Evolutionary conservation across 2,329 filamentous ascomycete genomes (phyloP), one percentile per base, ranked within the genome.

Genomic region (Elsinoe perseae): DNA sequence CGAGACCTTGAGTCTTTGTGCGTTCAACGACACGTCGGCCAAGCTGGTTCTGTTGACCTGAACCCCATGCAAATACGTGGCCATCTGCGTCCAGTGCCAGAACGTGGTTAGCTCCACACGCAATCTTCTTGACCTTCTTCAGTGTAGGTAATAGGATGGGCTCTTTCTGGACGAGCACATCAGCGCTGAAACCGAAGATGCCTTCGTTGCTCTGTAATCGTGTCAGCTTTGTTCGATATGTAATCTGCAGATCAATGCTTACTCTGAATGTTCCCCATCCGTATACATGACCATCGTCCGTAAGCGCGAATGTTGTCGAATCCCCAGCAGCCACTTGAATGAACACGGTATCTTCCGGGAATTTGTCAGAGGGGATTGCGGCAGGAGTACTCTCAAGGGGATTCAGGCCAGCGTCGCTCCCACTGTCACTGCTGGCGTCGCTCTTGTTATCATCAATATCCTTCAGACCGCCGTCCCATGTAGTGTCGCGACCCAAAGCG

Each of bases 251-350:
- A 23, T 40, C 52, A 38, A 8, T 20, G 71, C 77, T 68, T 74
- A 83, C 79, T 64, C 86, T 77, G 75, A 93, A 93, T 10, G 86
- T 89, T 36, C 88, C 88, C 87, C 88, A 93, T 58, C 87, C 87
- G 65, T 89, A 93, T 27, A 93, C 84, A 52, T 80, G 77, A 16
- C 88, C 88, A 58, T 86, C 82, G 44, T 83, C 80, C 9, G 88
- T 92, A 30, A 93, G 76, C 8, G 80, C 86, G 69, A 92, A 90
- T 2, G 82, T 86, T 44, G 84, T 82, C 66, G 83, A 89, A 72
- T 92, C 87, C 53, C 82, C 82, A 30, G 86, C 87, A 40, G 80
- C 81, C 57, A 92, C 76, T 65, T 88, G 81, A 18, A 80, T 79
- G 58, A 83, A 87, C 53, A 78, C 75, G 44, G 84, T 85, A 46